Conservation (phyloP, 1,284 basidiomycete species). For the Cystobasidium sp. region DNA sequence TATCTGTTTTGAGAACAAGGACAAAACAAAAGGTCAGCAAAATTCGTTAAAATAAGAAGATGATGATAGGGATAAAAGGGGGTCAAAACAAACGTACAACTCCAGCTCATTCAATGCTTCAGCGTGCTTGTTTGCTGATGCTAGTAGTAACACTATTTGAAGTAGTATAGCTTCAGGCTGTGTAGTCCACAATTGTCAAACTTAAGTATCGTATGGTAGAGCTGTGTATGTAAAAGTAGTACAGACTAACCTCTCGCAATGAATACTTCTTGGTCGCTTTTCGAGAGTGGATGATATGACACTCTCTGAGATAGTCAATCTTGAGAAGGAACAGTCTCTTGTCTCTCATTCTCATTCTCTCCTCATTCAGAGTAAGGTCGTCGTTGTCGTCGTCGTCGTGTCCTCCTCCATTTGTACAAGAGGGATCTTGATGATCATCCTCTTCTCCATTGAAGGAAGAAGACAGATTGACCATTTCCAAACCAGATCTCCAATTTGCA, state of each 20-base stretch:
- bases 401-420: not conserved
- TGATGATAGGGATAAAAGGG: too few species aligned
- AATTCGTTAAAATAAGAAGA: too few species aligned
- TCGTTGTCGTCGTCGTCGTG: not conserved
- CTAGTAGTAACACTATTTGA: slow-evolving; percentile 72
- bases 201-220: too few species aligned
- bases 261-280: slow-evolving; percentile 17
- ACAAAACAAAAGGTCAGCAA: not conserved
- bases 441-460: not conserved
- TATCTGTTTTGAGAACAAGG: slow-evolving; percentile 64
- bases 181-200: too few species aligned
- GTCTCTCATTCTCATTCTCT: not conserved
- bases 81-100: too few species aligned
- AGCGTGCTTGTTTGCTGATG: slow-evolving; percentile 64
- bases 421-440: slow-evolving; percentile 4
- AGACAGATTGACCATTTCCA: slow-evolving; percentile 34
- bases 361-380: not conserved
- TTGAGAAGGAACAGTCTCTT: not conserved
- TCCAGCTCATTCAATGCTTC: slow-evolving; percentile 82
- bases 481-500: slow-evolving; percentile 33
- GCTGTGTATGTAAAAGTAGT: too few species aligned
- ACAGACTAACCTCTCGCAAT: slow-evolving; percentile 9
- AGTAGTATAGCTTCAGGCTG: slow-evolving; percentile 75
- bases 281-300: slow-evolving; percentile 30
- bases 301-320: slow-evolving; percentile 37